Evolutionary conservation across 2,329 filamentous ascomycete genomes (phyloP).

Genomic region (Pseudogymnoascus sp.): DNA sequence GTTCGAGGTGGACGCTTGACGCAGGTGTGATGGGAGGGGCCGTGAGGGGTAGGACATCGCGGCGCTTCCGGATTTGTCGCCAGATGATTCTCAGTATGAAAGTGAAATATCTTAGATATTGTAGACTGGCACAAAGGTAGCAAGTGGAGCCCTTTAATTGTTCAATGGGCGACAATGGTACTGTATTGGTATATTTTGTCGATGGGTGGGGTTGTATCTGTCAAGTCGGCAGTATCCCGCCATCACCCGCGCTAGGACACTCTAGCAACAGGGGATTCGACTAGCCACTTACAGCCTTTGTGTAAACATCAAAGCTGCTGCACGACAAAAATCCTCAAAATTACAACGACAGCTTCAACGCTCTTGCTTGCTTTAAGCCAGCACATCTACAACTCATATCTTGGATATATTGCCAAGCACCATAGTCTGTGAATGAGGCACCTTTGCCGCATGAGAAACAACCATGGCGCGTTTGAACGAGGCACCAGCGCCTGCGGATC

Average conservation of each 20-base stretch:
- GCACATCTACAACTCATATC: not conserved
- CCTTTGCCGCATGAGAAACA: constrained; percentile 10
- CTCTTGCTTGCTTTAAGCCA: not conserved
- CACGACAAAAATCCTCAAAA: constrained; percentile 5
- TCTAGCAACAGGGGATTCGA: not conserved
- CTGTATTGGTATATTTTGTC: constrained; percentile 1
- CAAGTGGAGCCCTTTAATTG: not conserved
- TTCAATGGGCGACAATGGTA: constrained; percentile 3
- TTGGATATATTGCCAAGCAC: constrained; percentile 3
- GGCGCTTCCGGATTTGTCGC: not conserved
- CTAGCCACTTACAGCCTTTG: constrained; percentile 5
- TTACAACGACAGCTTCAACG: not conserved
- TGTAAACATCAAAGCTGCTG: constrained; percentile 4
- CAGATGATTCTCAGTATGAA: not conserved
- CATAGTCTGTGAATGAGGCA: not conserved
- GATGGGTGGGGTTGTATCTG: constrained; percentile 5
- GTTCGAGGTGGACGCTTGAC: constrained; percentile 49
- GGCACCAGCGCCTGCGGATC: constrained; percentile 58
- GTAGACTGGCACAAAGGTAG: not conserved
- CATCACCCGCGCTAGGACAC: not conserved
- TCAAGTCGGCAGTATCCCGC: not conserved
- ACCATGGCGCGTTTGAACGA: constrained; percentile 76
- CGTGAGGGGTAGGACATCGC: constrained; percentile 50
- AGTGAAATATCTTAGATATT: not conserved
- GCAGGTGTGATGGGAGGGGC: constrained; percentile 57